Evolutionary conservation across 495 filamentous ascomycete species (phyloP).

Genomic region (Xylaria acuta): DNA sequence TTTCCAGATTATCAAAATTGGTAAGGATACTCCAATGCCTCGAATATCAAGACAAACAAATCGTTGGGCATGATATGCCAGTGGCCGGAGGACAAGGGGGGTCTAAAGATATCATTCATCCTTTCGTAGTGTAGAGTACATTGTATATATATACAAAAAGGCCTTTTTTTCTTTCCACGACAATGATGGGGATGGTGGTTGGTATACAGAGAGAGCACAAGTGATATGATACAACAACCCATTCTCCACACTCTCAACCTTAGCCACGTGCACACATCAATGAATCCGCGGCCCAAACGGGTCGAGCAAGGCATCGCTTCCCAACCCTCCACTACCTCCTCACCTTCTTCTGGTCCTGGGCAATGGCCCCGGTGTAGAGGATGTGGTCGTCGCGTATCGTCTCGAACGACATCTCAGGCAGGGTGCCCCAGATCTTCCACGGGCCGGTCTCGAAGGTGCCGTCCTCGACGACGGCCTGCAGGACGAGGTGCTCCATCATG

Average conservation of each 20-base stretch:
- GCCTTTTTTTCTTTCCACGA: neutral
- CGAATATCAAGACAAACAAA: neutral
- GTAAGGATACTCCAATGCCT: neutral
- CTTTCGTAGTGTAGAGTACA: slow-evolving; percentile 13
- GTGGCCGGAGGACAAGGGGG: neutral
- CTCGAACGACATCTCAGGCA: slow-evolving; percentile 61
- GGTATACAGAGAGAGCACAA: neutral
- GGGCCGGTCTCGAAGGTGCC: slow-evolving; percentile 58
- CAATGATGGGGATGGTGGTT: neutral
- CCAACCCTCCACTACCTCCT: neutral
- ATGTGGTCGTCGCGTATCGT: neutral
- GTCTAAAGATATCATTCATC: neutral
- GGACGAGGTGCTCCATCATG: slow-evolving; percentile 77
- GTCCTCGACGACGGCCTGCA: slow-evolving; percentile 64
- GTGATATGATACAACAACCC: slow-evolving; percentile 5
- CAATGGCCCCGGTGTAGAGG: neutral
- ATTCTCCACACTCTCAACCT: neutral
- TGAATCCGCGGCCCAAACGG: neutral
- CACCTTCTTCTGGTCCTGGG: neutral
- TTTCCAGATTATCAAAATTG: neutral
- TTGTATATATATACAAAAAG: slow-evolving; percentile 15
- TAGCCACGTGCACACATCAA: neutral
- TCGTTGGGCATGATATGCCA: neutral
- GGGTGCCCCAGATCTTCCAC: slow-evolving; percentile 81
- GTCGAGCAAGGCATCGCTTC: neutral